Evolutionary conservation across 805 yeast genomes (phyloP), one percentile per base, ranked within the genome.

Genomic region (Ogataea pilisensis): DNA sequence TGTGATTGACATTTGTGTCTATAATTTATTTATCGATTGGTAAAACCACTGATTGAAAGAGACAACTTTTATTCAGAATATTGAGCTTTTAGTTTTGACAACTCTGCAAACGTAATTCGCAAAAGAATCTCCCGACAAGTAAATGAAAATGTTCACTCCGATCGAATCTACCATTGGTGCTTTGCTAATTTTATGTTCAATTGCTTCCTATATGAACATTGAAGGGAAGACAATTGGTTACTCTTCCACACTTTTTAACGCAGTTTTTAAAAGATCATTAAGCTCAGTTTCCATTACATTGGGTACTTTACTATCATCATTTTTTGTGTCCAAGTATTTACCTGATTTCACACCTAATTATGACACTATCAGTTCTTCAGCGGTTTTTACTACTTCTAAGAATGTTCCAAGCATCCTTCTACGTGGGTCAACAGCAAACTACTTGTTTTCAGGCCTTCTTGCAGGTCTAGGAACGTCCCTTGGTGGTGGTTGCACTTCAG

Each of bases 401-500:
- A 29, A 31, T 16, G 17, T 14, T 6, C 7, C 16, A 14, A 16
- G 30, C 8, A 32, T 37, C 12, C n/a, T 39, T 5, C 19, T 14
- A 14, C 16, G 25, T 20, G 30, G 35, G 8, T 11, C 42, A 13
- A 5, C 17, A 1, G 18, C 27, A 16, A 42, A 37, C 21, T 45
- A 41, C 17, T 18, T 43, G 13, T 9, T 48, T 8, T 64, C 74
- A 2, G 79, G 80, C 0, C 40, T 64, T 0, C 48, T 73, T 2
- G 73, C 68, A 2, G 80, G 80, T 0, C 17, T 68, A 2, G 80
- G 80, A 1, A 69, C 80, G 0, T 64, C 64, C 26, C 51, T 61
- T 25, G 79, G 75, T 0, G 57, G 65, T 24, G 80, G 80, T 2
- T 75, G 80, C 41, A 75, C 80, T 1, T 73, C 78, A 0, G 80